Evolutionary conservation across 495 filamentous ascomycete genomes (phyloP).

Genomic region (Penicillium roqueforti): DNA sequence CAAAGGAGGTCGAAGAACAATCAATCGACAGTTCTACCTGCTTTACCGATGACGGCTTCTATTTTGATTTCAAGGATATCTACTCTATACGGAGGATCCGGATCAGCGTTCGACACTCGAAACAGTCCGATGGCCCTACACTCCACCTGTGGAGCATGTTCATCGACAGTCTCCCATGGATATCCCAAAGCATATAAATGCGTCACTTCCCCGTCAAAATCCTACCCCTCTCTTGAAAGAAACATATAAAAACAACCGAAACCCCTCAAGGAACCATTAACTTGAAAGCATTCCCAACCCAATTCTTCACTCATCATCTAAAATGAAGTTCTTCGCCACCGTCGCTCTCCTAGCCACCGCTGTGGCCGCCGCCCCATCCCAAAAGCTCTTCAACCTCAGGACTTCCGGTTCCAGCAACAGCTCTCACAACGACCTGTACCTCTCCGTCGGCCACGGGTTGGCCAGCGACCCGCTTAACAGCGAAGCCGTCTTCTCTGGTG

Average conservation of each 20-base stretch:
- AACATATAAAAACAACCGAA: background rate
- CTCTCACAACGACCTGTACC: slow-evolving; percentile 16
- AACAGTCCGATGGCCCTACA: background rate
- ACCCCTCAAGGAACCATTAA: background rate
- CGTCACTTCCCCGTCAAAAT: background rate
- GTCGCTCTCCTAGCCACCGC: slow-evolving; percentile 18
- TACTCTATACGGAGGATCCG: background rate
- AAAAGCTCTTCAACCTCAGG: slow-evolving; percentile 19
- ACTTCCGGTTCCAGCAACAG: slow-evolving; percentile 16
- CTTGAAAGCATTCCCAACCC: background rate
- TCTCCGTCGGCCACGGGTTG: slow-evolving; percentile 9
- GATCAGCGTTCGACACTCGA: background rate
- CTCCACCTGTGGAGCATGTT: slow-evolving; percentile 8
- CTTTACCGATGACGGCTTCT: background rate
- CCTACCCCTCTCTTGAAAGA: background rate
- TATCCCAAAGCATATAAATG: slow-evolving; percentile 1
- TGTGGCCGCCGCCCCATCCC: slow-evolving; percentile 15
- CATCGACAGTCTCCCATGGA: background rate
- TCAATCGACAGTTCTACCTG: background rate
- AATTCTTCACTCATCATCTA: slow-evolving; percentile 7
- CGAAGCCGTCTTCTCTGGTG: slow-evolving; percentile 17
- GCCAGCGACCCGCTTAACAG: slow-evolving; percentile 20
- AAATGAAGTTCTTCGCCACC: slow-evolving; percentile 22
- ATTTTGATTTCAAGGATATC: slow-evolving; percentile 1
- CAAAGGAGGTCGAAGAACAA: background rate